A percentile compares a stretch with the other conserved stretches of the same genome.
phyloP scores from a whole-genome alignment of 2,329 filamentous ascomycete species.

The Daldinia sp. region DNA sequence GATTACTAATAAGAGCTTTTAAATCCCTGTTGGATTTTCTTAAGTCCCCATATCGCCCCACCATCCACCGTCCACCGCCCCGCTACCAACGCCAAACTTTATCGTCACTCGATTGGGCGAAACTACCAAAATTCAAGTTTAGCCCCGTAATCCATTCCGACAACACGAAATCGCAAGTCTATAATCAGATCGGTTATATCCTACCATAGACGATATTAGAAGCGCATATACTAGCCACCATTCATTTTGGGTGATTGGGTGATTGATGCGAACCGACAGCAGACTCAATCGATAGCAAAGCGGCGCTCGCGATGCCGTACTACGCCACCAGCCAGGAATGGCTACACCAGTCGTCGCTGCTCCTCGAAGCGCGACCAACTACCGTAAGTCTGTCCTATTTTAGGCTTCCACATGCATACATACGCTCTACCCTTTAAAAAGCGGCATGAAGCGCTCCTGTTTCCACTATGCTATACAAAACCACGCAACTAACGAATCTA shows the following conservation, averaged over 20 bases:
- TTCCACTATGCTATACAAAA: too few species aligned
- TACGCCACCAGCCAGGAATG: conserved; percentile 87
- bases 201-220: background rate
- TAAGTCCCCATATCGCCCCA: background rate
- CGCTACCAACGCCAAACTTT: conserved; percentile 15
- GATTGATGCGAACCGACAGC: too few species aligned
- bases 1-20: background rate
- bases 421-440: background rate
- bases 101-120: conserved; percentile 15
- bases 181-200: background rate
- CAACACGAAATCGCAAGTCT: conserved; percentile 10
- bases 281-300: background rate
- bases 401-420: too few species aligned
- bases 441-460: too few species aligned
- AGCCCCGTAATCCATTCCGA: background rate
- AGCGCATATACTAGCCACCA: background rate
- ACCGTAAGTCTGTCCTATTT: conserved; percentile 72
- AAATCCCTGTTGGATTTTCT: background rate
- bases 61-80: background rate
- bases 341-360: conserved; percentile 85
- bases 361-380: conserved; percentile 85
- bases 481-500: background rate
- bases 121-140: conserved; percentile 31
- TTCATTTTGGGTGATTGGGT: too few species aligned
- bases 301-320: conserved; percentile 71